Percentiles rank a stretch among this genome's conserved stretches.
Conservation (phyloP, 73 alveolate genomes). For the Durusdinium trenchii region DNA sequence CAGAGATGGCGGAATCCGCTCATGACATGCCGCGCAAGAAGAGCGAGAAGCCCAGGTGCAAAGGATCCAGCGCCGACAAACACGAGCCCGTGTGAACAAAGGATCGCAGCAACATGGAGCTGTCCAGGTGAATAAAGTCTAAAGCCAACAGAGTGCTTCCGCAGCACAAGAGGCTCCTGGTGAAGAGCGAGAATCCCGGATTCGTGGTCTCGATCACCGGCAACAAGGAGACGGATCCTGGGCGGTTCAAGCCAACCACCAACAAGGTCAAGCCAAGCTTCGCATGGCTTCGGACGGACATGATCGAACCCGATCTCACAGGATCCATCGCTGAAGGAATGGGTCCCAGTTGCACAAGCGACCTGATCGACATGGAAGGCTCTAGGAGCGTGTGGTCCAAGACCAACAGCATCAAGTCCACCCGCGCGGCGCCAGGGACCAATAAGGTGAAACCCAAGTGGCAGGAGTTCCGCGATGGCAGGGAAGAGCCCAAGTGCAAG, state of each 20-base stretch:
- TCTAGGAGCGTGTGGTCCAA: conserved; percentile 1
- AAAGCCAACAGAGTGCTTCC: background rate
- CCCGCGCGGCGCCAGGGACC: background rate
- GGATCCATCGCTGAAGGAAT: conserved; percentile 10
- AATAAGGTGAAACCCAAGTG: background rate
- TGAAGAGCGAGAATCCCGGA: background rate
- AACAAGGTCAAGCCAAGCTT: background rate
- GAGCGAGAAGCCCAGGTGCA: background rate
- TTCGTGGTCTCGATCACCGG: background rate
- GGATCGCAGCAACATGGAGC: background rate
- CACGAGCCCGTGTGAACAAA: background rate
- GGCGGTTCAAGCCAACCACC: conserved; percentile 41
- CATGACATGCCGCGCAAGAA: background rate
- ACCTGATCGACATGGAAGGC: background rate
- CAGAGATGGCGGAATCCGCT: background rate
- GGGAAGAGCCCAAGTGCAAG: conserved; percentile 2
- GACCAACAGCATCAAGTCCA: background rate
- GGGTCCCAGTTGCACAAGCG: background rate
- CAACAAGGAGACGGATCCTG: conserved; percentile 23
- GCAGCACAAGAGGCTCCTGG: background rate
- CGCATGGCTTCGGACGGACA: conserved; percentile 5
- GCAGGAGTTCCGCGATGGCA: background rate
- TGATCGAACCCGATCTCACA: background rate
- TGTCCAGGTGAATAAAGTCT: background rate
- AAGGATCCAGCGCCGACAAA: background rate